Evolutionary conservation across 345 rosid genomes (phyloP).

Genomic region (Angophora floribunda): DNA sequence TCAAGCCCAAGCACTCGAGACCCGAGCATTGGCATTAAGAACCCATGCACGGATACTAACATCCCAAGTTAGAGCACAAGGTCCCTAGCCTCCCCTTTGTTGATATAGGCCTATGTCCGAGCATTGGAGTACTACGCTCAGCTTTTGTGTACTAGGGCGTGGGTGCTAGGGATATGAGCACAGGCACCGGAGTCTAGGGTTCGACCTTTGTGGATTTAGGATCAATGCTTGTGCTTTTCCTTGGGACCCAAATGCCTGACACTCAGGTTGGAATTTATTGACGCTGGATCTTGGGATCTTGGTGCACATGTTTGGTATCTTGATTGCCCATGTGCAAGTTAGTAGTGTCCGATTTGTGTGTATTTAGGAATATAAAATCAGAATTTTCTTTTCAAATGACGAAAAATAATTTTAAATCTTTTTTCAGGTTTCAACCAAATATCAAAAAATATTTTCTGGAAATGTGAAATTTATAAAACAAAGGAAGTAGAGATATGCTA

Average conservation of each 20-base stretch:
- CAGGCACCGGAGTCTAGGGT: fast-evolving
- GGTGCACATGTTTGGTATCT: background rate
- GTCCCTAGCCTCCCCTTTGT: background rate
- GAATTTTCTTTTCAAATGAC: background rate
- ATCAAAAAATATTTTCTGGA: too few species aligned
- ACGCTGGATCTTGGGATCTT: background rate
- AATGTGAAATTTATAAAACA: background rate
- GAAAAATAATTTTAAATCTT: too few species aligned
- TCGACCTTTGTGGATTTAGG: too few species aligned
- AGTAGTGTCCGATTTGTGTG: background rate
- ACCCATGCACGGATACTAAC: fast-evolving
- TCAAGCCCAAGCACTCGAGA: fast-evolving
- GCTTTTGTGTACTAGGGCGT: background rate
- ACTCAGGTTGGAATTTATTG: background rate
- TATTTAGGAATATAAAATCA: too few species aligned
- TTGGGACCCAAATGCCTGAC: background rate
- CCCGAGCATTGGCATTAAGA: fast-evolving
- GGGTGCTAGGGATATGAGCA: background rate
- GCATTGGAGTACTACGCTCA: background rate
- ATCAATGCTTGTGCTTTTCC: background rate
- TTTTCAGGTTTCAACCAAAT: background rate
- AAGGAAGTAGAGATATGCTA: background rate
- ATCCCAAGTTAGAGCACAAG: background rate
- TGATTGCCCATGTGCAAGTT: background rate
- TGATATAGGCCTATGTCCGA: background rate